Evolutionary conservation across 1,284 basidiomycete genomes (phyloP).

Genomic region (Ganoderma boninense): DNA sequence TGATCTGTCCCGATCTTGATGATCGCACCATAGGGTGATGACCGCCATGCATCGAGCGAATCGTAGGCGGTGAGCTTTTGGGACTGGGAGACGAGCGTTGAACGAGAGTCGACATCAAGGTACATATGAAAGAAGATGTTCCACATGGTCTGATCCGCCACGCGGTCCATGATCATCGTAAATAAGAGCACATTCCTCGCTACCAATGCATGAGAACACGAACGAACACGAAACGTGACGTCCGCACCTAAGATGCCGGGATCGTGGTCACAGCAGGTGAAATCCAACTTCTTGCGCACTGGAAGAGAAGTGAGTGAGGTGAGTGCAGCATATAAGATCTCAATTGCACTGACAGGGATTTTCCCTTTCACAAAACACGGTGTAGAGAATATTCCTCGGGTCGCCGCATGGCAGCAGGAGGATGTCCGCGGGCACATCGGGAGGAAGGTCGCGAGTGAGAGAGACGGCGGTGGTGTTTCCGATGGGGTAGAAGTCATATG

Average conservation of each 20-base stretch:
- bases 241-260: constrained; percentile 61
- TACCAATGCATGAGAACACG: constrained; percentile 21
- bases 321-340: constrained; percentile 7
- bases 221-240: not conserved
- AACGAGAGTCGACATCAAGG: constrained; percentile 51
- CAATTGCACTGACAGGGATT: constrained; percentile 24
- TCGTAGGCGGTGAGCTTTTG: constrained; percentile 51
- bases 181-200: constrained; percentile 52
- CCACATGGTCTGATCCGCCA: constrained; percentile 49
- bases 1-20: constrained; percentile 47
- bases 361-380: constrained; percentile 39
- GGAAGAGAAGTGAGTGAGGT: constrained; percentile 18
- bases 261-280: constrained; percentile 69
- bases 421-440: constrained; percentile 53
- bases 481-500: constrained; percentile 60
- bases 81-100: constrained; percentile 53
- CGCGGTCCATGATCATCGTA: constrained; percentile 46
- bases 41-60: constrained; percentile 50
- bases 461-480: constrained; percentile 63
- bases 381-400: constrained; percentile 63
- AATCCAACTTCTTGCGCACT: constrained; percentile 52
- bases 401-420: constrained; percentile 67
- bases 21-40: constrained; percentile 49
- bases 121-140: constrained; percentile 65
- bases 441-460: constrained; percentile 56